These are phyloP conservation scores for Warburgia ugandensis DNA, from an alignment of 164 flowering plant species.

Conservation along the genomic window DNA sequence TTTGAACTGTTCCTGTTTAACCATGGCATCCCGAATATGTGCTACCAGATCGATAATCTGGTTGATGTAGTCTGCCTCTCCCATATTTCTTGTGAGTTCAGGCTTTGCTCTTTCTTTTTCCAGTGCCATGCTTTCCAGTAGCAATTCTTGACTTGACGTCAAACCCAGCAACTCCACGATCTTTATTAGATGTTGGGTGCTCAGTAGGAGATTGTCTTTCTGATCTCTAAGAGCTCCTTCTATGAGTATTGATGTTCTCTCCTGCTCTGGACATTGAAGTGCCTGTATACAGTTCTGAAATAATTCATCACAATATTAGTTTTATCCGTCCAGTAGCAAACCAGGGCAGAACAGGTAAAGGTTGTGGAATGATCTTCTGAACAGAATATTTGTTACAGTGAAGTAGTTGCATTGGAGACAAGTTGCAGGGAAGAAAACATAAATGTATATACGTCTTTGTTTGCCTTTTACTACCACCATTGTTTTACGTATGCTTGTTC, in stretches of 20 bases:
- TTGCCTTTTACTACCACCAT: too few relatives aligned
- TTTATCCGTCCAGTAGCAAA: background rate
- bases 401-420: too few relatives aligned
- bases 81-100: slow-evolving; percentile 24
- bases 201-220: slow-evolving; percentile 32
- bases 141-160: slow-evolving; percentile 51
- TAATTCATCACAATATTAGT: slow-evolving; percentile 1
- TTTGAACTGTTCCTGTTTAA: slow-evolving; percentile 30
- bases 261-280: slow-evolving; percentile 36
- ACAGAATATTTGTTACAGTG: too few relatives aligned
- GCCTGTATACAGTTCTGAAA: slow-evolving; percentile 59
- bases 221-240: slow-evolving; percentile 48
- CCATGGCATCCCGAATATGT: slow-evolving; percentile 49
- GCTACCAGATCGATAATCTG: slow-evolving; percentile 43
- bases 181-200: slow-evolving; percentile 30
- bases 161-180: slow-evolving; percentile 45
- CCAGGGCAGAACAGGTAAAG: too few relatives aligned
- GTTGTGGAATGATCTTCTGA: too few relatives aligned
- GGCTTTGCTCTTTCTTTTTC: slow-evolving; percentile 63
- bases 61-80: slow-evolving; percentile 27
- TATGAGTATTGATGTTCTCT: slow-evolving; percentile 29
- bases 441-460: too few relatives aligned
- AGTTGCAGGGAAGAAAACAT: too few relatives aligned
- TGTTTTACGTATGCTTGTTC: too few relatives aligned
- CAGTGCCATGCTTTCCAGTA: slow-evolving; percentile 64